These are phyloP conservation scores for Coccomyxa sp. DNA, from an alignment of 139 green algal genomes.

Conservation along the genomic window DNA sequence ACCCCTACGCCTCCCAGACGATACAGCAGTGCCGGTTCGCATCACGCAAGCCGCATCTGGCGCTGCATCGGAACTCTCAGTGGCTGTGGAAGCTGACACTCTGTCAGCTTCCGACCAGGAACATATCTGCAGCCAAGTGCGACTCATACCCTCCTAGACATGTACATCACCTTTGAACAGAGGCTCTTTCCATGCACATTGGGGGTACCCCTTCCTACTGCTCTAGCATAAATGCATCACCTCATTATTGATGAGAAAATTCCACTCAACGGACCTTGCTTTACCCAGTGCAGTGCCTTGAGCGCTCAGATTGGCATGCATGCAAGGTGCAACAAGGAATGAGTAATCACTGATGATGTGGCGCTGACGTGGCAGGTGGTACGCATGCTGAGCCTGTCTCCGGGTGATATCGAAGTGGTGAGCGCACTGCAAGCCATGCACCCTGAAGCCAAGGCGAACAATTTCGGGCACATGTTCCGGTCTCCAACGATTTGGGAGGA, in stretches of 20 bases:
- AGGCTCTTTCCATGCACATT: too few species aligned
- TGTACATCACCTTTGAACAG: too few species aligned
- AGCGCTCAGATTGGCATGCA: neutral
- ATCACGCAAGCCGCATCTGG: neutral
- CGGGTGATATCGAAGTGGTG: neutral
- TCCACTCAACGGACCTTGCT: too few species aligned
- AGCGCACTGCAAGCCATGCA: constrained; percentile 6
- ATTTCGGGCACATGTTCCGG: constrained; percentile 13
- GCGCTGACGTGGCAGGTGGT: constrained; percentile 4
- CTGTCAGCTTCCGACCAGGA: too few species aligned
- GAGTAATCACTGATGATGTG: neutral
- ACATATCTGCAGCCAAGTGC: too few species aligned
- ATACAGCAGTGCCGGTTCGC: neutral
- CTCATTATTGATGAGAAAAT: too few species aligned
- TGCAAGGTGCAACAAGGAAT: neutral
- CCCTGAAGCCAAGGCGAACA: neutral
- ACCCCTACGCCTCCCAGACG: neutral
- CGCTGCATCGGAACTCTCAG: neutral
- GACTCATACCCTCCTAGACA: too few species aligned
- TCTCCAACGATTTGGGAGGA: constrained; percentile 22
- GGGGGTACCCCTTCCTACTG: too few species aligned
- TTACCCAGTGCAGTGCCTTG: too few species aligned
- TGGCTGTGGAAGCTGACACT: neutral
- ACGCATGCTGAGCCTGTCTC: constrained; percentile 10
- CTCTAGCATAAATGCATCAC: too few species aligned